Evolutionary conservation across 306 rosid species (phyloP).

Genomic region (Dryas drummondii): DNA sequence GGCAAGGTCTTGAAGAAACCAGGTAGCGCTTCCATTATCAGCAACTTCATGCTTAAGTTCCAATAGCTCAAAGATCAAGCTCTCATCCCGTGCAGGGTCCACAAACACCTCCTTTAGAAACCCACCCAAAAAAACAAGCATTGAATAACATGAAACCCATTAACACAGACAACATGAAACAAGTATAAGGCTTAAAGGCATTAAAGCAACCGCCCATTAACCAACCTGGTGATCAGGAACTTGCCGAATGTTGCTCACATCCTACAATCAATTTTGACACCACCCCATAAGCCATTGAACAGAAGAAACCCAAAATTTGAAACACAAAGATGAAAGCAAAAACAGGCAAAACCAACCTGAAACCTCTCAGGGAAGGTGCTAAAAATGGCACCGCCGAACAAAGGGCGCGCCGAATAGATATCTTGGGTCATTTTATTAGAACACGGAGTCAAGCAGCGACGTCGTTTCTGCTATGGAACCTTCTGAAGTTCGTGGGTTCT

Average conservation of each 20-base stretch:
- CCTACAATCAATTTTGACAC: constrained; percentile 39
- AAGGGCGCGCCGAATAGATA: constrained; percentile 37
- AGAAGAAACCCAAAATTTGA: background rate
- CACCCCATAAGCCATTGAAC: background rate
- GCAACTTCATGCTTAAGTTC: constrained; percentile 66
- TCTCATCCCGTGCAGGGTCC: constrained; percentile 75
- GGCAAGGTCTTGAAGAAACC: constrained; percentile 96
- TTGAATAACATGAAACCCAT: background rate
- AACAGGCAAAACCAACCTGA: constrained; percentile 43
- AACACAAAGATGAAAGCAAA: background rate
- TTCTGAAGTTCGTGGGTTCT: background rate
- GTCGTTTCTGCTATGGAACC: background rate
- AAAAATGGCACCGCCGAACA: constrained; percentile 69
- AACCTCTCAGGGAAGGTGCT: constrained; percentile 66
- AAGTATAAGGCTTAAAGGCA: background rate
- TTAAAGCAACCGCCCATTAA: background rate
- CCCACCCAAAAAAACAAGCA: constrained; percentile 3
- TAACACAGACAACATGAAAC: background rate
- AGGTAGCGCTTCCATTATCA: constrained; percentile 74
- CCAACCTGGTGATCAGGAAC: constrained; percentile 91
- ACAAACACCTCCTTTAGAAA: constrained; percentile 63
- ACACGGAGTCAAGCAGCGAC: background rate
- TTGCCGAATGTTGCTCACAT: constrained; percentile 69
- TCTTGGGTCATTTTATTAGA: constrained; percentile 48
- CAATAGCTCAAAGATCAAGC: constrained; percentile 80